Evolutionary conservation across 306 rosid genomes (phyloP).

Genomic region (Cucumis cinereus): DNA sequence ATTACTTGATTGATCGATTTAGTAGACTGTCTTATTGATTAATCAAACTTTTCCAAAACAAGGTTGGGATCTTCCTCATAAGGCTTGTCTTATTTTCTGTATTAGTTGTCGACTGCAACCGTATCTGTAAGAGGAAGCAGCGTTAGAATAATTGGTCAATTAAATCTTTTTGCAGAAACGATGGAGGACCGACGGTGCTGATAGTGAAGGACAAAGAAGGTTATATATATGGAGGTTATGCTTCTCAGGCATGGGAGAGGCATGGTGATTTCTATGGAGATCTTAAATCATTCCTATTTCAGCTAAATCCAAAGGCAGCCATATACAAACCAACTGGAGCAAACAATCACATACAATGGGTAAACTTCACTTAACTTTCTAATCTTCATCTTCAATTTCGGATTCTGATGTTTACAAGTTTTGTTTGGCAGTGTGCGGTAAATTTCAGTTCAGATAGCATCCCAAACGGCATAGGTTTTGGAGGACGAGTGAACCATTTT

Average conservation of each 20-base stretch:
- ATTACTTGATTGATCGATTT: neutral
- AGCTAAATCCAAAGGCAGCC: slow-evolving; percentile 66
- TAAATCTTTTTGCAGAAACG: slow-evolving; percentile 45
- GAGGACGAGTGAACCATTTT: slow-evolving; percentile 63
- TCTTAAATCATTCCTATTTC: slow-evolving; percentile 67
- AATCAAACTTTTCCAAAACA: neutral
- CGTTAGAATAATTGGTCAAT: slow-evolving; percentile 16
- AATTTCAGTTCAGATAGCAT: slow-evolving; percentile 83
- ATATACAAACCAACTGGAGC: slow-evolving; percentile 76
- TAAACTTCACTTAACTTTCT: slow-evolving; percentile 19
- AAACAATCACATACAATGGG: slow-evolving; percentile 86
- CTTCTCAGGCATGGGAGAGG: slow-evolving; percentile 85
- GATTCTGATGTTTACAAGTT: neutral
- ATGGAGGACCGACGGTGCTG: slow-evolving; percentile 65
- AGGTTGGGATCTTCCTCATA: neutral
- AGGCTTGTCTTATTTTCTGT: neutral
- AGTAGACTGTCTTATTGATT: neutral
- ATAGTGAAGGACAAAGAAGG: slow-evolving; percentile 77
- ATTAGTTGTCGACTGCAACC: slow-evolving; percentile 12
- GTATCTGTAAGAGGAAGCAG: neutral
- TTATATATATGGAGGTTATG: slow-evolving; percentile 77
- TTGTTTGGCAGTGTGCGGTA: slow-evolving; percentile 49
- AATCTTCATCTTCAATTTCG: neutral
- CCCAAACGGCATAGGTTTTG: slow-evolving; percentile 90
- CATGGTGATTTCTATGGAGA: slow-evolving; percentile 90